Evolutionary conservation across 1,284 basidiomycete species (phyloP), one percentile per base, ranked within the genome.

Genomic region (Trichosporon sp.): DNA sequence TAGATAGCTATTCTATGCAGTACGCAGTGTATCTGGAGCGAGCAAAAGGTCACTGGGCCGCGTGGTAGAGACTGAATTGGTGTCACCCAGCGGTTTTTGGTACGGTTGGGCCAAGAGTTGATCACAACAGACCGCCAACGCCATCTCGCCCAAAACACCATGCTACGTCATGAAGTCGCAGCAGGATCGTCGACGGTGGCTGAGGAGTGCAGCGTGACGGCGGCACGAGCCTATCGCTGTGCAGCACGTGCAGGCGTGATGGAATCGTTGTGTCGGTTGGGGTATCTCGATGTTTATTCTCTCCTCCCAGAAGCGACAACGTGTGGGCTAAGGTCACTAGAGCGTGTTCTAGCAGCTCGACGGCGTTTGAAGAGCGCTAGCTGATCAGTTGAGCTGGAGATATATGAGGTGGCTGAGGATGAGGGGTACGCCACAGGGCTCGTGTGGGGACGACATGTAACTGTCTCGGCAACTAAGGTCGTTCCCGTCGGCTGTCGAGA

Each of bases 1-100:
- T 54, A 54, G 51, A 54, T 54, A 54, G 51, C 51, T 54, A 54
- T 26, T 21, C 21, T 54, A 54, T 54, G 51, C 51, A 54, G 51
- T 54, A 21, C n/a, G 51, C 51, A 54, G 51, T 54, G 51, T 54
- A 54, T 54, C 51, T 54, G 51, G 51, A 54, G 51, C 51, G 8
- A 16, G 21, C 19, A 38, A 7, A 38, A 38, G 37, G 5, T 38
- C 37, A 38, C 37, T 38, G 37, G 5, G 37, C 5, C 7, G 37
- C 10, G 37, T 38, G 37, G 37, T 38, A 38, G 7, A 38, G 37
- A 26, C 26, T 26, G 26, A 26, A 26, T 26, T 26, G 26, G 26
- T 26, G 26, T 26, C 26, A 26, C 26, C 26, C 26, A 26, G 26
- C 26, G 26, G 26, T 26, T 26, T 26, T 26, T 26, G 26, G 26